Conservation (phyloP, 176 grass and related monocot genomes). For the Luzula sylvatica region DNA sequence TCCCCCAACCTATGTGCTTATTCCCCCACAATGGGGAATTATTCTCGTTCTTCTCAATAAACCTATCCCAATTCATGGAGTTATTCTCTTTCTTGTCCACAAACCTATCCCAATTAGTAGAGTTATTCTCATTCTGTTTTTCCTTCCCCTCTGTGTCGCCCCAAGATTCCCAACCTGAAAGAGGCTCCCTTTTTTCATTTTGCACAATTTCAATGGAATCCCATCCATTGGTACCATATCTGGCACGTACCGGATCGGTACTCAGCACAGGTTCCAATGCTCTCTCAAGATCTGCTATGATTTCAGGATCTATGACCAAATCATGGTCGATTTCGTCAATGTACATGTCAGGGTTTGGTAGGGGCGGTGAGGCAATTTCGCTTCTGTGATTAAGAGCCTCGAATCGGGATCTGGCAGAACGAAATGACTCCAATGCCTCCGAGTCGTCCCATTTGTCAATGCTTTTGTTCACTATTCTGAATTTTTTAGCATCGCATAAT, state of each 20-base stretch:
- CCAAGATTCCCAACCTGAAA: conserved; percentile 19
- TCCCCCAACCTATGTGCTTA: conserved; percentile 5
- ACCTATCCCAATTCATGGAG: conserved; percentile 1
- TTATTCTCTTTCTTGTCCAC: conserved; percentile 5
- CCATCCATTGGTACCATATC: conserved; percentile 12
- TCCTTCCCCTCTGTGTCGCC: conserved; percentile 10
- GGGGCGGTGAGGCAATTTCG: not conserved
- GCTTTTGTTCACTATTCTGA: conserved; percentile 11
- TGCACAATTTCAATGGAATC: conserved; percentile 3
- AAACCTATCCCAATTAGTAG: conserved; percentile 13
- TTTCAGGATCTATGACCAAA: conserved; percentile 5
- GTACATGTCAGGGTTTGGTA: conserved; percentile 8
- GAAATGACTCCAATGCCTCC: conserved; percentile 16
- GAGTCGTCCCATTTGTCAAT: conserved; percentile 15
- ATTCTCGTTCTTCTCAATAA: conserved; percentile 10
- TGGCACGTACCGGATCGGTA: not conserved
- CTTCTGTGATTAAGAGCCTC: conserved; percentile 2
- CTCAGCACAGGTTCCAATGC: not conserved
- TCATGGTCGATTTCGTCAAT: conserved; percentile 19
- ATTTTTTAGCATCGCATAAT: conserved; percentile 1
- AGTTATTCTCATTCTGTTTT: conserved; percentile 10
- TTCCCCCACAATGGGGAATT: too few relatives aligned
- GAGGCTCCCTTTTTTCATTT: not conserved
- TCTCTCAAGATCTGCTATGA: conserved; percentile 8
- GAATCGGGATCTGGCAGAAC: conserved; percentile 10